These are phyloP conservation scores for Tuber indicum DNA, from an alignment of 495 filamentous ascomycete genomes.

Conservation along the genomic window DNA sequence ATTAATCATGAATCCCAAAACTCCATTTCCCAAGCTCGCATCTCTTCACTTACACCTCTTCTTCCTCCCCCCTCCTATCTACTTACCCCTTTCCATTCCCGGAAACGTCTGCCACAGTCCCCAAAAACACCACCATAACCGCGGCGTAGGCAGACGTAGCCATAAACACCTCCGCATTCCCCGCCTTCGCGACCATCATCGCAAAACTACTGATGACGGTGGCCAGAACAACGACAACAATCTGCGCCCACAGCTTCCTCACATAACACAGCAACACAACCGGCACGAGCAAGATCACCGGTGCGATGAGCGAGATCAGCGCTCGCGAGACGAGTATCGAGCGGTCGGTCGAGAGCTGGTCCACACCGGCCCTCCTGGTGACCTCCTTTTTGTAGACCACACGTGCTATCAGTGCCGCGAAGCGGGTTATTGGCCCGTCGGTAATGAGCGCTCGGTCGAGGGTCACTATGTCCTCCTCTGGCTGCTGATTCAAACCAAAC, in stretches of 20 bases:
- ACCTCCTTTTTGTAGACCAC: background rate
- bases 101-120: background rate
- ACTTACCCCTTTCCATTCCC: background rate
- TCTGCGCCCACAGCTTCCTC: background rate
- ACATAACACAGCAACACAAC: background rate
- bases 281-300: background rate
- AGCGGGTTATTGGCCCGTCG: background rate
- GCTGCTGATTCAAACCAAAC: background rate
- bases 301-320: background rate
- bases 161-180: background rate
- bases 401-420: background rate
- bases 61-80: background rate
- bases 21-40: background rate
- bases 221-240: background rate
- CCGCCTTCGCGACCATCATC: background rate
- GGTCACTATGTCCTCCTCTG: background rate
- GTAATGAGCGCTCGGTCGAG: background rate
- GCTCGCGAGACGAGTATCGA: background rate
- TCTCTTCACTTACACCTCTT: background rate
- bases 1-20: background rate
- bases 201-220: background rate
- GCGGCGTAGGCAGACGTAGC: background rate
- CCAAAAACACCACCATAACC: constrained; percentile 1
- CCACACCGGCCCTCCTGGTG: background rate
- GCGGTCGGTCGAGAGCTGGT: background rate